A percentile compares a stretch with the other conserved stretches of the same genome.
Conservation (phyloP, 1,284 basidiomycete species). For the Fistulinella cinereoalba region DNA sequence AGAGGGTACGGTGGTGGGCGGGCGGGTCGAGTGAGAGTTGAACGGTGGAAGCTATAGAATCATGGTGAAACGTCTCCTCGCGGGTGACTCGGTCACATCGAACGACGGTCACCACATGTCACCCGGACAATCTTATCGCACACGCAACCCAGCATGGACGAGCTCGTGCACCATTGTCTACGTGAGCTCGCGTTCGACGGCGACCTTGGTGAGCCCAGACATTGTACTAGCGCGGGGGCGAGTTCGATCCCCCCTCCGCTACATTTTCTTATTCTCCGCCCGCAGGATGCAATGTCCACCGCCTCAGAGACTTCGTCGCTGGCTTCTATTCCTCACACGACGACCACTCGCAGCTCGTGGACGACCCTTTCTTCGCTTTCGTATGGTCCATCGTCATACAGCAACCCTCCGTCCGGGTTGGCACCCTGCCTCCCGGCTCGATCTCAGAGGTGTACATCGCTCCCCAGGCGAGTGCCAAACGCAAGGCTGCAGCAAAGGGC, state of each 20-base stretch:
- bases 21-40: no score
- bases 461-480: slow-evolving; percentile 61
- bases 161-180: slow-evolving; percentile 70
- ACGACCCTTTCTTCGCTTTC: slow-evolving; percentile 75
- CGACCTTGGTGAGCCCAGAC: slow-evolving; percentile 59
- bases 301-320: slow-evolving; percentile 63
- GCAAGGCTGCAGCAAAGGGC: slow-evolving; percentile 57
- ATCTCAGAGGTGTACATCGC: slow-evolving; percentile 71
- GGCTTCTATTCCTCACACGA: slow-evolving; percentile 56
- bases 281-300: slow-evolving; percentile 66
- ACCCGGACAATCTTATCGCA: not conserved
- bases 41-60: no score
- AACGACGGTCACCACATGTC: no score
- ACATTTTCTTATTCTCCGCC: slow-evolving; percentile 20
- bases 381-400: slow-evolving; percentile 76
- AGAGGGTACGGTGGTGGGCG: not conserved
- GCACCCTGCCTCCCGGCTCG: slow-evolving; percentile 55
- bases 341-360: slow-evolving; percentile 53
- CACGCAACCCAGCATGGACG: slow-evolving; percentile 53
- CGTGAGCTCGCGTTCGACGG: slow-evolving; percentile 80
- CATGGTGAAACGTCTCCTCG: no score
- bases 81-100: no score
- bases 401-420: slow-evolving; percentile 69
- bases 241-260: slow-evolving; percentile 37
- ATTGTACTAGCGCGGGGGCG: slow-evolving; percentile 34